Percentiles rank a stretch among this genome's conserved stretches.
phyloP scores from a whole-genome alignment of 371 early-diverging fungal genomes.

The Phascolomyces articulosus region DNA sequence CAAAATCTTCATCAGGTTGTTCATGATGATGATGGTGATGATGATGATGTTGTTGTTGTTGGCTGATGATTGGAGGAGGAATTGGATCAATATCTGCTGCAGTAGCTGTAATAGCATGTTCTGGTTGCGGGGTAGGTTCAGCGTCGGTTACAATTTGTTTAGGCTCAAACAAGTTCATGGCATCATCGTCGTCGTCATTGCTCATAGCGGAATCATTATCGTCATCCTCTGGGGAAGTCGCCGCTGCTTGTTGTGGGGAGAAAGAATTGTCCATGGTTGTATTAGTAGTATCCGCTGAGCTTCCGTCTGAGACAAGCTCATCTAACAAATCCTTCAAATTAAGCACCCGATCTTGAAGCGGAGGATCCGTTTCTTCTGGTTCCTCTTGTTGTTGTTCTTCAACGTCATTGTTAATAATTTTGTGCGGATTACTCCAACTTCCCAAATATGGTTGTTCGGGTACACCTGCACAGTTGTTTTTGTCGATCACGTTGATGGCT shows the following conservation, averaged over 20 bases:
- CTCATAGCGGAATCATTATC: not conserved
- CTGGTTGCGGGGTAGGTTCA: constrained; percentile 7
- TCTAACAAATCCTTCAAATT: constrained; percentile 19
- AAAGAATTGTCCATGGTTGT: not conserved
- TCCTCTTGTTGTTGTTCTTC: no score
- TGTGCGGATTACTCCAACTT: not conserved
- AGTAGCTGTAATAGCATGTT: not conserved
- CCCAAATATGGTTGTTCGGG: constrained; percentile 1
- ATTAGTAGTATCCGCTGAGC: not conserved
- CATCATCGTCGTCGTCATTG: constrained; percentile 1
- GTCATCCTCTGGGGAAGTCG: not conserved
- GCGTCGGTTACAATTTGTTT: constrained; percentile 12
- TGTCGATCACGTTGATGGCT: constrained; percentile 3
- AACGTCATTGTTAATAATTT: not conserved
- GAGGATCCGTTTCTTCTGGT: not conserved
- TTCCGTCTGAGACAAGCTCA: constrained; percentile 12
- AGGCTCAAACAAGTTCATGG: not conserved
- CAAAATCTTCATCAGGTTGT: not conserved
- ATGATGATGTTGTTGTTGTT: not conserved
- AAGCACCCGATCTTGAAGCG: constrained; percentile 12
- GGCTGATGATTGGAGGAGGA: not conserved
- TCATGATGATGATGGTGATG: not conserved
- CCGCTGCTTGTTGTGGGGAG: no score
- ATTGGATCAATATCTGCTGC: not conserved
- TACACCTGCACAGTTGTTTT: constrained; percentile 2